phyloP scores from a whole-genome alignment of 2,329 filamentous ascomycete species.

The Aspergillus novoparasiticus region DNA sequence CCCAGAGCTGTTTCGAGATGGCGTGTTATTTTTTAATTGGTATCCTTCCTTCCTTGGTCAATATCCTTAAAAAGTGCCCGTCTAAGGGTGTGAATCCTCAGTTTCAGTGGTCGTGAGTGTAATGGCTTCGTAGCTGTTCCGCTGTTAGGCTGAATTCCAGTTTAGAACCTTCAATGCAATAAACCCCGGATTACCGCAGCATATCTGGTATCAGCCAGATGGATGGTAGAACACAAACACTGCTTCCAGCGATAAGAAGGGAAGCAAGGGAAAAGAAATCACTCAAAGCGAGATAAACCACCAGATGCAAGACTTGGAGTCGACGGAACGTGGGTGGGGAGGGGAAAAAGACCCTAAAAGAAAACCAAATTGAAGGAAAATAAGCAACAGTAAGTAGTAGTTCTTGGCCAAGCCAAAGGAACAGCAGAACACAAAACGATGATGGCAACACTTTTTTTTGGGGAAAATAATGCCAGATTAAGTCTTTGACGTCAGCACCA shows the following conservation, averaged over 20 bases:
- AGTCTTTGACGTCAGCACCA: conserved; percentile 22
- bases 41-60: not conserved
- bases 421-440: not conserved
- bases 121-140: not conserved
- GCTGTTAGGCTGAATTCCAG: not conserved
- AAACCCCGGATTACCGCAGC: conserved; percentile 7
- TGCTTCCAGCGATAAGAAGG: not conserved
- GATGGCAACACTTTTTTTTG: conserved; percentile 1
- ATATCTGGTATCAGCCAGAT: not conserved
- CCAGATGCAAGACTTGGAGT: not conserved
- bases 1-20: not conserved
- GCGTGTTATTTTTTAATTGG: not conserved
- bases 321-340: not conserved
- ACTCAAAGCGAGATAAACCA: conserved; percentile 1
- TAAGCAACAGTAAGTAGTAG: not conserved
- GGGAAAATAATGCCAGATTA: not conserved
- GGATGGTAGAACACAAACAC: too few species aligned
- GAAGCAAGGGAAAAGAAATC: not conserved
- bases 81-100: not conserved
- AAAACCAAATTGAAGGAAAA: not conserved
- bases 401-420: not conserved
- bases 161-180: conserved; percentile 4
- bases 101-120: not conserved
- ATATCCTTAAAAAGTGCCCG: not conserved
- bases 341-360: not conserved